Conservation (phyloP, 352 stramenopile species). For the Phytophthora europaea region DNA sequence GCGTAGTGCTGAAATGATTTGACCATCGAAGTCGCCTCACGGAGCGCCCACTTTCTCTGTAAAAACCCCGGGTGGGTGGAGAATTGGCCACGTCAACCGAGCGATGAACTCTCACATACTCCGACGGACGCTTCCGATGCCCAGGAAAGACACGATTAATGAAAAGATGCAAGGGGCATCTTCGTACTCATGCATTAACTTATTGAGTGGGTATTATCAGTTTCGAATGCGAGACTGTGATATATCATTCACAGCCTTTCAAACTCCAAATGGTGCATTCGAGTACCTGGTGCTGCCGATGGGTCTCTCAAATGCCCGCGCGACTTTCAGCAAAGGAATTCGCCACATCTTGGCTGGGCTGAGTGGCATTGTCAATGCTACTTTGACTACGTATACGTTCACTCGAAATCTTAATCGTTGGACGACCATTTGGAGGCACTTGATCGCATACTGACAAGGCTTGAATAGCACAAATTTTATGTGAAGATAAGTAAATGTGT, state of each 20-base stretch:
- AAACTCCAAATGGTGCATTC: constrained; percentile 18
- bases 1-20: constrained; percentile 1
- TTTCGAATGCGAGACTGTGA: constrained; percentile 29
- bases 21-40: constrained; percentile 21
- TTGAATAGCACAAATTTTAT: constrained; percentile 23
- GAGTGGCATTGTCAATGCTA: constrained; percentile 11
- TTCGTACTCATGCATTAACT: constrained; percentile 25
- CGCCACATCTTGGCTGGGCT: constrained; percentile 1
- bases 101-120: constrained; percentile 14
- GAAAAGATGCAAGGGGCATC: constrained; percentile 23
- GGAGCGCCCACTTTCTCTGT: constrained; percentile 29
- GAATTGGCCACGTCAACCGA: constrained; percentile 34
- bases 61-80: constrained; percentile 27
- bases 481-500: constrained; percentile 38
- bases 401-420: constrained; percentile 2
- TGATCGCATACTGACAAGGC: constrained; percentile 14
- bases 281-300: constrained; percentile 36
- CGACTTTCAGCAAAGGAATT: constrained; percentile 24
- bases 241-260: constrained; percentile 29
- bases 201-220: constrained; percentile 36
- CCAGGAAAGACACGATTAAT: constrained; percentile 21
- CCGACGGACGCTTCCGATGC: constrained; percentile 10
- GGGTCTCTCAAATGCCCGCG: constrained; percentile 24
- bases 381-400: constrained; percentile 30
- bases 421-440: constrained; percentile 14